These are phyloP conservation scores for Isabelozyma pseudorhagii DNA, from an alignment of 805 yeast genomes.

Conservation along the genomic window DNA sequence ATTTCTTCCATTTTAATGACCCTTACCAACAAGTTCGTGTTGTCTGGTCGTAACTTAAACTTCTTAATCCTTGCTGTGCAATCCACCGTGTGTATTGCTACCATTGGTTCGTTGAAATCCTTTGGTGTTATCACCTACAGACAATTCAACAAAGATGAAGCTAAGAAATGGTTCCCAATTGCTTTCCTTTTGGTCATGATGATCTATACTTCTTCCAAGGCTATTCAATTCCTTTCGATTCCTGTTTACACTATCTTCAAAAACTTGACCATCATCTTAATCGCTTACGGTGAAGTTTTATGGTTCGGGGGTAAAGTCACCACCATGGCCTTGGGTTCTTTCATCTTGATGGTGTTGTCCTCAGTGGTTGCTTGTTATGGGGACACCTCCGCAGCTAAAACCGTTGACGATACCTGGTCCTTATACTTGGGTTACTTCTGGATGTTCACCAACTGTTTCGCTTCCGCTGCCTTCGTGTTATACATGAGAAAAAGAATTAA, in stretches of 20 bases:
- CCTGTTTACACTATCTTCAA: conserved; percentile 98
- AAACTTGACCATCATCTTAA: conserved; percentile 92
- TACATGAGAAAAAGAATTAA: conserved; percentile 97
- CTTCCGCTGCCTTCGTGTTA: conserved; percentile 90
- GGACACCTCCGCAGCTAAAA: conserved; percentile 48
- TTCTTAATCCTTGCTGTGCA: conserved; percentile 88
- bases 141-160: conserved; percentile 80
- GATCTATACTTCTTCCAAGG: conserved; percentile 97
- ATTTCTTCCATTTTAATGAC: conserved; percentile 95
- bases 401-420: conserved; percentile 44
- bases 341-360: conserved; percentile 88
- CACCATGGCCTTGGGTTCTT: conserved; percentile 84
- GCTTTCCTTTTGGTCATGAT: conserved; percentile 83
- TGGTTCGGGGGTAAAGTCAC: conserved; percentile 96
- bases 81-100: conserved; percentile 74
- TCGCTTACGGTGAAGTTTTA: conserved; percentile 96
- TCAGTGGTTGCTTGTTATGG: conserved; percentile 96
- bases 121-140: conserved; percentile 82
- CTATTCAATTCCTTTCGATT: conserved; percentile 83
- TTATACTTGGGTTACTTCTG: conserved; percentile 80
- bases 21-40: conserved; percentile 92
- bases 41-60: conserved; percentile 76
- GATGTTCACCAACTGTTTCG: conserved; percentile 94
- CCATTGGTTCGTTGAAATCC: conserved; percentile 69
- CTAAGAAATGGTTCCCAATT: conserved; percentile 94